These are phyloP conservation scores for Lodderomyces margitis DNA, from an alignment of 1,139 yeast species.

Conservation along the genomic window DNA sequence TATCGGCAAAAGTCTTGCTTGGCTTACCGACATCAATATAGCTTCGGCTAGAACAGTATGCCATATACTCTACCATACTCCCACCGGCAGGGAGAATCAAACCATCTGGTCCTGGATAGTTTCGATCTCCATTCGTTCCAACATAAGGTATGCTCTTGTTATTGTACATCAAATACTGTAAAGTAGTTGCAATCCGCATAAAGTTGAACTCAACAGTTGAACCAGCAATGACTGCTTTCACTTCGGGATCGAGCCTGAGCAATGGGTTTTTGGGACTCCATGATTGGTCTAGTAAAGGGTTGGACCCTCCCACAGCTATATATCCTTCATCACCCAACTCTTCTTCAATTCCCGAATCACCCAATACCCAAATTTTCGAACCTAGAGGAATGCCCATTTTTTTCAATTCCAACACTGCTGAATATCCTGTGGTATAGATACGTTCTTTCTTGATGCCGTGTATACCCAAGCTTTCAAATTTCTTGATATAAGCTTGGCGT, in stretches of 20 bases:
- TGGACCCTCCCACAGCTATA: constrained; percentile 72
- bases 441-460: constrained; percentile 24
- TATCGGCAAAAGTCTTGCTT: constrained; percentile 29
- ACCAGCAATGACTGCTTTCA: constrained; percentile 42
- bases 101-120: constrained; percentile 42
- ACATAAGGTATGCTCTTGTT: constrained; percentile 35
- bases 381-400: constrained; percentile 25
- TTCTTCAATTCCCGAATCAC: constrained; percentile 76
- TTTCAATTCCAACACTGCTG: constrained; percentile 31
- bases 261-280: constrained; percentile 36
- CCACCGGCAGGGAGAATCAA: constrained; percentile 44
- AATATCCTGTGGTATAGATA: constrained; percentile 40
- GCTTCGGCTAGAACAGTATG: constrained; percentile 32
- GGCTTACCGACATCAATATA: constrained; percentile 43
- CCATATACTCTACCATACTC: constrained; percentile 38
- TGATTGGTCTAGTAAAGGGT: constrained; percentile 28
- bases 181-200: constrained; percentile 37
- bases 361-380: constrained; percentile 78
- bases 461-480: constrained; percentile 34
- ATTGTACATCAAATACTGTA: constrained; percentile 37
- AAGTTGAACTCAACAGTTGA: constrained; percentile 39
- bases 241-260: constrained; percentile 41
- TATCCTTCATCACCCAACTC: constrained; percentile 72
- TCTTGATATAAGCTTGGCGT: constrained; percentile 30
- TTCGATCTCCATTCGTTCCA: constrained; percentile 41